These are phyloP conservation scores for Echeveria elegans DNA, from an alignment of 164 flowering plant genomes.

Conservation along the genomic window DNA sequence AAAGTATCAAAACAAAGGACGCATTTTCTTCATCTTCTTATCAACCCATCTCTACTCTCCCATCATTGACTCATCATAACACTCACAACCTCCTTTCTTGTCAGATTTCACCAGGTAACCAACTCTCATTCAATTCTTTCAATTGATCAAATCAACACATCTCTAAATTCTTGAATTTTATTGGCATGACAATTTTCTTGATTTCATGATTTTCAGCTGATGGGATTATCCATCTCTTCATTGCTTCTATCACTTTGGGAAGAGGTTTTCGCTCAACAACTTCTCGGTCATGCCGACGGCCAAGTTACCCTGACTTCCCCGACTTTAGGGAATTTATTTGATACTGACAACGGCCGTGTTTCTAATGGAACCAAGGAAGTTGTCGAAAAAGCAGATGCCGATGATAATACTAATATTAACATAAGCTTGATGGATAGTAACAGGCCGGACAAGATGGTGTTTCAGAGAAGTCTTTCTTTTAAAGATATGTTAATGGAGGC, in stretches of 20 bases:
- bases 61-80: too few species aligned
- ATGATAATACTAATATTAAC: conserved; percentile 12
- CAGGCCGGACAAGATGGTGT: conserved; percentile 21
- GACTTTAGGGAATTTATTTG: neutral
- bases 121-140: neutral
- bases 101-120: neutral
- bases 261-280: neutral
- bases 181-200: too few species aligned
- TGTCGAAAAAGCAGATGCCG: conserved; percentile 7
- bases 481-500: conserved; percentile 14
- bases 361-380: neutral
- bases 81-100: neutral
- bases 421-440: conserved; percentile 15
- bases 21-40: too few species aligned
- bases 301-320: neutral
- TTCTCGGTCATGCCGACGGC: neutral
- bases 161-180: too few species aligned
- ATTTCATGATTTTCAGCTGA: neutral
- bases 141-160: neutral
- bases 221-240: neutral
- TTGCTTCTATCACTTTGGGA: neutral
- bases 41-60: too few species aligned
- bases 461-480: conserved; percentile 24
- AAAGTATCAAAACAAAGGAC: too few species aligned
- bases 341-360: neutral